These are phyloP conservation scores for Colletotrichum somersetense DNA, from an alignment of 2,329 filamentous ascomycete genomes.

Conservation along the genomic window DNA sequence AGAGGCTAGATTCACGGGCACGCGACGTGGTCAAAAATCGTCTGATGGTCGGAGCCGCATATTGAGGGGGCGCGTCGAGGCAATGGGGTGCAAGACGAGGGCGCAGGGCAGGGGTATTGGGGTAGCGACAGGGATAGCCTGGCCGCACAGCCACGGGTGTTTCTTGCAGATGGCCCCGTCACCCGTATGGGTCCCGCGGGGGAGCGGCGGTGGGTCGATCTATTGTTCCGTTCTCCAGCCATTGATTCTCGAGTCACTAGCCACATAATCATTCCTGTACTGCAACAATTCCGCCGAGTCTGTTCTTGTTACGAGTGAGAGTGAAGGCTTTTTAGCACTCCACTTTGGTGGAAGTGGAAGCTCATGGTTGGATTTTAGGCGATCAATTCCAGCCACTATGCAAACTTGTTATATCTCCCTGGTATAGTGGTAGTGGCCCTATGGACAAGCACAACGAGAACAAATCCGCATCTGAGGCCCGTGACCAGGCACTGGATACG, in stretches of 20 bases:
- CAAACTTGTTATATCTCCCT: neutral
- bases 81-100: constrained; percentile 15
- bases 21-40: constrained; percentile 26
- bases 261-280: neutral
- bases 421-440: neutral
- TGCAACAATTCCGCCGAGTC: neutral
- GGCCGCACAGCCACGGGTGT: constrained; percentile 39
- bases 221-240: constrained; percentile 24
- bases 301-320: neutral
- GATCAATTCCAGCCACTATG: neutral
- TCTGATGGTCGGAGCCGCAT: constrained; percentile 36
- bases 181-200: constrained; percentile 36
- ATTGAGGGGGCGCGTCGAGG: constrained; percentile 20
- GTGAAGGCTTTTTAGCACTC: neutral
- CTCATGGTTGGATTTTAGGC: neutral
- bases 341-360: neutral
- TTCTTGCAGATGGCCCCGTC: constrained; percentile 30
- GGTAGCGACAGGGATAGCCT: constrained; percentile 31
- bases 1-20: constrained; percentile 12
- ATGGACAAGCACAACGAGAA: neutral
- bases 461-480: neutral
- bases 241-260: neutral
- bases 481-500: neutral
- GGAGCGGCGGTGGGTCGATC: constrained; percentile 32
- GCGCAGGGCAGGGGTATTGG: constrained; percentile 15